These are phyloP conservation scores for Annulohypoxylon maeteangense DNA, from an alignment of 495 filamentous ascomycete species.

Conservation along the genomic window DNA sequence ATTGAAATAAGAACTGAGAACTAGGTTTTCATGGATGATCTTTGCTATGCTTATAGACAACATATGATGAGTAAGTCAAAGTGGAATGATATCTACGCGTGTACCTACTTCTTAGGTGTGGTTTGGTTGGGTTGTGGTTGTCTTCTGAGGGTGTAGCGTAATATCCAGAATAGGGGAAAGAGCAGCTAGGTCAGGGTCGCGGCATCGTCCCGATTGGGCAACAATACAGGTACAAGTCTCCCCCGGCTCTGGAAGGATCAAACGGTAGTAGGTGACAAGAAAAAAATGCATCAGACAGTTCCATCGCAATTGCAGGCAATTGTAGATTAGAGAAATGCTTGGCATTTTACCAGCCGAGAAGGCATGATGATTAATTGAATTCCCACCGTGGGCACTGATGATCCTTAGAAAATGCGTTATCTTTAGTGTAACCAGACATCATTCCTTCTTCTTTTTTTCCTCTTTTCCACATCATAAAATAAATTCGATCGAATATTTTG, in stretches of 20 bases:
- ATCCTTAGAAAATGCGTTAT: slow-evolving; percentile 29
- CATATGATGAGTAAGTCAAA: slow-evolving; percentile 22
- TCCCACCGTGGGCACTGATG: slow-evolving; percentile 15
- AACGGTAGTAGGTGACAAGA: slow-evolving; percentile 21
- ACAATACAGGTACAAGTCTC: slow-evolving; percentile 22
- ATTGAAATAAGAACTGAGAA: not conserved
- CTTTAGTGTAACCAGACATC: slow-evolving; percentile 39
- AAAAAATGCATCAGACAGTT: slow-evolving; percentile 30
- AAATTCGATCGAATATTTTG: slow-evolving; percentile 16
- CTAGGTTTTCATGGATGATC: not conserved
- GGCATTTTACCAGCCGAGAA: slow-evolving; percentile 38
- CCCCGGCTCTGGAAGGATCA: slow-evolving; percentile 23
- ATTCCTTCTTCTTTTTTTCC: slow-evolving; percentile 11
- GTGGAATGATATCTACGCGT: slow-evolving; percentile 2
- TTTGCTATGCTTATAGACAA: not conserved
- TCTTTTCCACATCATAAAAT: slow-evolving; percentile 21
- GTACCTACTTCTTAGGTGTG: slow-evolving; percentile 6
- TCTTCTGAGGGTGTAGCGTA: not conserved
- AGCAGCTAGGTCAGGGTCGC: slow-evolving; percentile 14
- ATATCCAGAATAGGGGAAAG: slow-evolving; percentile 30
- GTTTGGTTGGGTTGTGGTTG: slow-evolving; percentile 1
- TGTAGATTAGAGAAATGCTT: slow-evolving; percentile 34
- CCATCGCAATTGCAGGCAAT: slow-evolving; percentile 33
- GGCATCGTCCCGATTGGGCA: slow-evolving; percentile 33
- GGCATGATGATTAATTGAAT: slow-evolving; percentile 40